Percentiles rank a stretch among this genome's conserved stretches.
Evolutionary conservation across 1,284 basidiomycete species (phyloP).

Genomic region (Rhodotorula sp.): DNA sequence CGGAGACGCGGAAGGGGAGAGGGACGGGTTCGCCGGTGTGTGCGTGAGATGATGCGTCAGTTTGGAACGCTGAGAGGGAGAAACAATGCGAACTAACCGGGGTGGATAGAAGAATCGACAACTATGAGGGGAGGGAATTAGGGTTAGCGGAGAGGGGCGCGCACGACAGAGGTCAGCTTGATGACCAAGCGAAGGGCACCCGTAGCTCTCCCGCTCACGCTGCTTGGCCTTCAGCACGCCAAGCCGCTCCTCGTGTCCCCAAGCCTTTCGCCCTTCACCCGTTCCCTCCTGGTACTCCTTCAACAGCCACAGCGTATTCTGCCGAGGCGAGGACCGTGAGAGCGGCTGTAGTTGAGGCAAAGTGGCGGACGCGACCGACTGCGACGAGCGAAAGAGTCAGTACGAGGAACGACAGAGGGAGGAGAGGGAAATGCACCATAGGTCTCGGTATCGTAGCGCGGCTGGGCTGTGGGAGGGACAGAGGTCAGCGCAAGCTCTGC

Average conservation of each 20-base stretch:
- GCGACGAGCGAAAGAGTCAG: not conserved
- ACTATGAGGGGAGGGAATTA: conserved; percentile 29
- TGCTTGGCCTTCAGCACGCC: conserved; percentile 53
- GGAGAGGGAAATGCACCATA: conserved; percentile 24
- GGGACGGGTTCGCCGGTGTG: conserved; percentile 55
- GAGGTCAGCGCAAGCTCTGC: no score
- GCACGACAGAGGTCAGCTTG: not conserved
- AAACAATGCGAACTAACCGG: conserved; percentile 23
- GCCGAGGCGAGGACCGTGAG: conserved; percentile 55
- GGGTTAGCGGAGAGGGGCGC: not conserved
- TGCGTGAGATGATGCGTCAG: conserved; percentile 17
- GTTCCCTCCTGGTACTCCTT: conserved; percentile 48
- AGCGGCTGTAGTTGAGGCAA: conserved; percentile 56
- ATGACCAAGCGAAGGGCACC: no score
- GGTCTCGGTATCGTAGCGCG: conserved; percentile 38
- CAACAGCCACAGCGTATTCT: conserved; percentile 48
- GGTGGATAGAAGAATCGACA: conserved; percentile 45
- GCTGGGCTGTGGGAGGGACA: conserved; percentile 11
- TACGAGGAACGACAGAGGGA: not conserved
- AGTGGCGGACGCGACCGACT: conserved; percentile 54
- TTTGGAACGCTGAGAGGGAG: no score
- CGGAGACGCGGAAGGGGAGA: conserved; percentile 56
- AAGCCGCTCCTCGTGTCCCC: conserved; percentile 47
- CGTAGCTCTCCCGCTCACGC: conserved; percentile 45
- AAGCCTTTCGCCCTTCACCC: conserved; percentile 47